Evolutionary conservation across 495 filamentous ascomycete species (phyloP).

Genomic region (Hyaloscypha bicolor): DNA sequence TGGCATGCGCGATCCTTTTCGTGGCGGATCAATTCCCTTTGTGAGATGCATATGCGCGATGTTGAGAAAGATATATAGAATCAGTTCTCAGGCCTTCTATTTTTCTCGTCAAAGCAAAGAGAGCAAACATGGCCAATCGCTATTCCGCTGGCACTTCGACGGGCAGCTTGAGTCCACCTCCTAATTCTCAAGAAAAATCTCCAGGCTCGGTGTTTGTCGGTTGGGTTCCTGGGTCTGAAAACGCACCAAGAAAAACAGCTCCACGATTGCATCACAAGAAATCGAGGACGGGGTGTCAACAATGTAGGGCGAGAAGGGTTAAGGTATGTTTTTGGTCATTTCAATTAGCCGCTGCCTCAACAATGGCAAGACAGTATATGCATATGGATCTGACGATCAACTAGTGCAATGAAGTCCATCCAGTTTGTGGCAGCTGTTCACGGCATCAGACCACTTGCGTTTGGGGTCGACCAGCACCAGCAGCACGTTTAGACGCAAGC

Average conservation of each 20-base stretch:
- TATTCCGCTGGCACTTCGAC: too few relatives aligned
- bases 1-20: background rate
- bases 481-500: background rate
- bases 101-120: background rate
- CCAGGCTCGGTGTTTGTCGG: constrained; percentile 10
- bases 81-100: background rate
- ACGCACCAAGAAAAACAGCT: constrained; percentile 2
- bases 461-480: constrained; percentile 23
- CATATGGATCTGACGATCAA: background rate
- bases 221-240: constrained; percentile 9
- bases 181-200: background rate
- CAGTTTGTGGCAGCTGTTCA: constrained; percentile 40
- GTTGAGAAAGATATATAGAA: background rate
- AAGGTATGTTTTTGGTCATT: constrained; percentile 33
- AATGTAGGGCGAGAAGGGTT: constrained; percentile 40
- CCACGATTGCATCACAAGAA: constrained; percentile 25
- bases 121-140: too few relatives aligned
- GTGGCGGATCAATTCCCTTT: constrained; percentile 7
- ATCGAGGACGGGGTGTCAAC: constrained; percentile 37
- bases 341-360: too few relatives aligned
- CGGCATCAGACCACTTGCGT: constrained; percentile 40
- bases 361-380: too few relatives aligned
- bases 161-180: background rate
- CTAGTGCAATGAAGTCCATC: constrained; percentile 46
- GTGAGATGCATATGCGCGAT: background rate